Conservation (phyloP, 2,329 filamentous ascomycete genomes). For the Fusarium udum region DNA sequence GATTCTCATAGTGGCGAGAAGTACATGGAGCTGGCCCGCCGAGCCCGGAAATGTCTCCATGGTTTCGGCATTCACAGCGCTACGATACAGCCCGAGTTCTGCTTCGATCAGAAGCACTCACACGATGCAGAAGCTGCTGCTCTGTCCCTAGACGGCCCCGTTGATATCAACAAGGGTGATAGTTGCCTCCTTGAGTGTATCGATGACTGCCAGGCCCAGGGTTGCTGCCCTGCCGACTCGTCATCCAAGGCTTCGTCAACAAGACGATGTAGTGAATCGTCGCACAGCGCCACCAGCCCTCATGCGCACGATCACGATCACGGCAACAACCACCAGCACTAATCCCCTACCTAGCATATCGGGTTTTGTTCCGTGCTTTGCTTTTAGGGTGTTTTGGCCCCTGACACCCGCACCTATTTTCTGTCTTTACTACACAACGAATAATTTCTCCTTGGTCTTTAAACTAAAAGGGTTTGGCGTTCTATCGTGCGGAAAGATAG, state of each 20-base stretch:
- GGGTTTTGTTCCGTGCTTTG: not conserved
- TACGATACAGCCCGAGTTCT: slow-evolving; percentile 95
- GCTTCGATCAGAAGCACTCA: slow-evolving; percentile 60
- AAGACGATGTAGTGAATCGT: slow-evolving; percentile 49
- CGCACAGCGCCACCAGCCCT: slow-evolving; percentile 36
- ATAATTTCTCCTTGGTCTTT: slow-evolving; percentile 13
- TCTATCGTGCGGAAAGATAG: slow-evolving; percentile 19
- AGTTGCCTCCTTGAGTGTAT: slow-evolving; percentile 61
- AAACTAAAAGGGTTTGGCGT: slow-evolving; percentile 33
- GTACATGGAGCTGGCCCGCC: slow-evolving; percentile 90
- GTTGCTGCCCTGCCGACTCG: slow-evolving; percentile 47
- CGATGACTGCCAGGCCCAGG: slow-evolving; percentile 49
- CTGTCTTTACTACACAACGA: slow-evolving; percentile 16
- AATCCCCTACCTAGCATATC: not conserved
- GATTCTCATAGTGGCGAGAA: slow-evolving; percentile 79
- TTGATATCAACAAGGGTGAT: slow-evolving; percentile 43
- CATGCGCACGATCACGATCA: slow-evolving; percentile 16
- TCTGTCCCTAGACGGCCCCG: slow-evolving; percentile 49
- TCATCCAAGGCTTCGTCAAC: slow-evolving; percentile 49
- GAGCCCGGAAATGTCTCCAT: slow-evolving; percentile 88
- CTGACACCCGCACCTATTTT: not conserved
- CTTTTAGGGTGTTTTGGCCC: not conserved
- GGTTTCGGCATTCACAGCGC: slow-evolving; percentile 96
- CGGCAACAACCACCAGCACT: slow-evolving; percentile 24
- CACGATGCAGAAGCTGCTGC: slow-evolving; percentile 50